Conservation (phyloP, 106 monocot genomes). For the Platanthera zijinensis region DNA sequence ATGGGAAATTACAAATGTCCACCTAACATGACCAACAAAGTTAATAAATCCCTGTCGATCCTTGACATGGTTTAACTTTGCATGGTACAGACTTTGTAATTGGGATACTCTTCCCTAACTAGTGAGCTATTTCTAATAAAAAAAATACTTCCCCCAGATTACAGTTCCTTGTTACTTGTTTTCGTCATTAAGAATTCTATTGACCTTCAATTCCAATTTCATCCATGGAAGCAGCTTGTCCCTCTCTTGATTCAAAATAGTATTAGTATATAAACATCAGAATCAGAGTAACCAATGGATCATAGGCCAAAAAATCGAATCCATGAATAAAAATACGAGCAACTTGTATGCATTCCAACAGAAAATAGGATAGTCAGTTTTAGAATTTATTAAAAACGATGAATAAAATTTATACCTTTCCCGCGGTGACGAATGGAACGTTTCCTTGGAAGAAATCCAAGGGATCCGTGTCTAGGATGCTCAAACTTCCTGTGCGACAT, state of each 20-base stretch:
- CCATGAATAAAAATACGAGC: neutral
- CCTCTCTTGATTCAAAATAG: too few relatives aligned
- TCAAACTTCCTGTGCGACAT: constrained; percentile 82
- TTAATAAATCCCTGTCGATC: neutral
- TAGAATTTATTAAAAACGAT: neutral
- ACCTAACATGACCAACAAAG: neutral
- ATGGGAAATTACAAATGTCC: too few relatives aligned
- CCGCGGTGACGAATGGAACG: constrained; percentile 53
- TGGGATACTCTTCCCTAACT: too few relatives aligned
- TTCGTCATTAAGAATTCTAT: too few relatives aligned
- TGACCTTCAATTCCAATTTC: too few relatives aligned
- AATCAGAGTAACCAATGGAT: neutral
- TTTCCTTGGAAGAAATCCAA: constrained; percentile 66
- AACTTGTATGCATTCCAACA: neutral
- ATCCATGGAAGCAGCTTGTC: too few relatives aligned
- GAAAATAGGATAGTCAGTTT: neutral
- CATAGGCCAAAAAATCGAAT: neutral
- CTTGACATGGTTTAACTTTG: too few relatives aligned
- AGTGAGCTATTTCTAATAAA: too few relatives aligned
- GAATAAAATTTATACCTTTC: constrained; percentile 27
- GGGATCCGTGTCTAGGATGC: constrained; percentile 66
- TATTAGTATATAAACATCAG: neutral
- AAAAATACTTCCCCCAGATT: too few relatives aligned
- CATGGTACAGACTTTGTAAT: too few relatives aligned
- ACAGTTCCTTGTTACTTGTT: too few relatives aligned